A percentile compares a stretch with the other conserved stretches of the same genome.
phyloP scores from a whole-genome alignment of 2,329 filamentous ascomycete species.

The Xylariaceae sp. region DNA sequence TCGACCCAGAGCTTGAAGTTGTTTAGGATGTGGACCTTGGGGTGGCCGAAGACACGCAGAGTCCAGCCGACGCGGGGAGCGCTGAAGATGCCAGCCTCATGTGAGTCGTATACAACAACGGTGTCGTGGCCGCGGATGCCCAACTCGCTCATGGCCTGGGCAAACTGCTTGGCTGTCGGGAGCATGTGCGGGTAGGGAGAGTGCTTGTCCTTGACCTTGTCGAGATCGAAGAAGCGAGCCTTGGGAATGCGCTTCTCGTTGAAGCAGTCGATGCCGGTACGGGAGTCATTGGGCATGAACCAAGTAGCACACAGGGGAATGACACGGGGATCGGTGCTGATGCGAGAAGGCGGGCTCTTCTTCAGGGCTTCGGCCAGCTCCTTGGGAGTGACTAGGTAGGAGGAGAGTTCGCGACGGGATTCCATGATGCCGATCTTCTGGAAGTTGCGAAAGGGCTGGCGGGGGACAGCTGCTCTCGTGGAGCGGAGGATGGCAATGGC shows the following conservation, averaged over 20 bases:
- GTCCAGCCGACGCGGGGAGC: constrained; percentile 95
- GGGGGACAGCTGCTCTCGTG: constrained; percentile 36
- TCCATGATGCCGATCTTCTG: constrained; percentile 32
- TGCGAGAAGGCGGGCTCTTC: constrained; percentile 73
- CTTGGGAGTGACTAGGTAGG: constrained; percentile 80
- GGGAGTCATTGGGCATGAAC: constrained; percentile 91
- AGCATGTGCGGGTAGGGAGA: constrained; percentile 97
- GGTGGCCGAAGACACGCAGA: constrained; percentile 82
- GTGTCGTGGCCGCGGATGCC: constrained; percentile 85
- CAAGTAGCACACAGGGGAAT: constrained; percentile 89
- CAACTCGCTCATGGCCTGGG: constrained; percentile 80
- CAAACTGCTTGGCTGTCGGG: constrained; percentile 74
- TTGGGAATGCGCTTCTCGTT: constrained; percentile 78
- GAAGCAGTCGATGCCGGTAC: constrained; percentile 78
- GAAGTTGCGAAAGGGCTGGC: constrained; percentile 32
- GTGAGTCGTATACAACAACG: constrained; percentile 89
- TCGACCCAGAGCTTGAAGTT: constrained; percentile 96
- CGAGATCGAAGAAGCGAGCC: constrained; percentile 93
- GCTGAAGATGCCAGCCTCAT: constrained; percentile 89
- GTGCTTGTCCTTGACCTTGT: constrained; percentile 81
- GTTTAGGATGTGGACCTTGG: constrained; percentile 83
- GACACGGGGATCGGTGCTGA: constrained; percentile 76
- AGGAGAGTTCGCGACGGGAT: constrained; percentile 58
- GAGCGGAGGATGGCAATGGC: constrained; percentile 41
- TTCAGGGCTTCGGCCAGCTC: constrained; percentile 79